A percentile compares a stretch with the other conserved stretches of the same genome.
phyloP scores from a whole-genome alignment of 306 rosid genomes.

The Castanopsis chinensis region DNA sequence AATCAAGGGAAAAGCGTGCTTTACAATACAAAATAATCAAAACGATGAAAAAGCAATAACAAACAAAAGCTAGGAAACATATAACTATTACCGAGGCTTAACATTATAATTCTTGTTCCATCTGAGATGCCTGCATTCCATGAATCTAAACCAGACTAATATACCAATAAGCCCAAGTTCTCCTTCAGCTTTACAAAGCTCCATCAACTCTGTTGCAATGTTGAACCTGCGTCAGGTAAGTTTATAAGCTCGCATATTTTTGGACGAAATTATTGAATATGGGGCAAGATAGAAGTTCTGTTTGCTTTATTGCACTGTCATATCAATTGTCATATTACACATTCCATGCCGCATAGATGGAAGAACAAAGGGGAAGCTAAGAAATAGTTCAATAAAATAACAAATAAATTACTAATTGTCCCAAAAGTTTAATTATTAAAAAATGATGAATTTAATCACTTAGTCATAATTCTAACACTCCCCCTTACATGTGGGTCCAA shows the following conservation, averaged over 20 bases:
- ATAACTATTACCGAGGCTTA: constrained; percentile 32
- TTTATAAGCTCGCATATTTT: neutral
- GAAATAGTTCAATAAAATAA: neutral
- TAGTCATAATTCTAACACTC: no score
- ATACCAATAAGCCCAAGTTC: constrained; percentile 31
- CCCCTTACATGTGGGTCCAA: no score
- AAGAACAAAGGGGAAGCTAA: neutral
- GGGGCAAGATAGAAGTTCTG: neutral
- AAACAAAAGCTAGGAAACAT: neutral
- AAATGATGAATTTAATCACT: no score
- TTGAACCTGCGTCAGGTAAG: constrained; percentile 25
- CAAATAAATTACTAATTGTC: no score
- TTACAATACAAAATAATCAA: neutral
- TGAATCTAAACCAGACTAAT: constrained; percentile 42
- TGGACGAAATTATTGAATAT: neutral
- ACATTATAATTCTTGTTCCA: constrained; percentile 46
- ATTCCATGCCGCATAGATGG: neutral
- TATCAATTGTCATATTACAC: neutral
- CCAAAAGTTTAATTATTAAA: no score
- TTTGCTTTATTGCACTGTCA: neutral
- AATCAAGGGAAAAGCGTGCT: neutral
- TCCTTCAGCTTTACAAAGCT: constrained; percentile 31
- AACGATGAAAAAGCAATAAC: neutral
- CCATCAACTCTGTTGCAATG: constrained; percentile 34
- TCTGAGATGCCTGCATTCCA: constrained; percentile 38